phyloP scores from a whole-genome alignment of 2,329 filamentous ascomycete species.

The Colletotrichum zoysiae region DNA sequence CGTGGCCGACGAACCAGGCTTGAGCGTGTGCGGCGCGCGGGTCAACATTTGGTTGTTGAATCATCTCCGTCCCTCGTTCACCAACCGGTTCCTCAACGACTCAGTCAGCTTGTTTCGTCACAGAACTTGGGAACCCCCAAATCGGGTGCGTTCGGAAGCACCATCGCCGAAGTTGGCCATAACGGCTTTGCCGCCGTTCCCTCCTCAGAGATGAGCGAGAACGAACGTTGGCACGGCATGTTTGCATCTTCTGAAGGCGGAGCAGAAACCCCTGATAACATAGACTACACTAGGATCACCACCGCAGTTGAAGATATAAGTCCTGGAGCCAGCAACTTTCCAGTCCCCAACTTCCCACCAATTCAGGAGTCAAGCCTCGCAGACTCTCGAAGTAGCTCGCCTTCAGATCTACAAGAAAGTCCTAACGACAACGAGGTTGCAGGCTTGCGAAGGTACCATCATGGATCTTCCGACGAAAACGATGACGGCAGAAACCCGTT shows the following conservation, averaged over 20 bases:
- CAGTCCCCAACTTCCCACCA: neutral
- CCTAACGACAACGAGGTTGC: neutral
- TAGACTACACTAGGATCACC: neutral
- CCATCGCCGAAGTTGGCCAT: conserved; percentile 20
- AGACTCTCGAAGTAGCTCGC: conserved; percentile 3
- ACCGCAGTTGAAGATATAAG: conserved; percentile 7
- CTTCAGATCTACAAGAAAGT: neutral
- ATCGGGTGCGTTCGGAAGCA: conserved; percentile 18
- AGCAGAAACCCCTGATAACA: neutral
- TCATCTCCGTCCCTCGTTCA: conserved; percentile 28
- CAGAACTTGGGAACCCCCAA: neutral
- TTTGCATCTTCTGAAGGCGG: neutral
- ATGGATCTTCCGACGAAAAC: neutral
- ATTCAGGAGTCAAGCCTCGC: conserved; percentile 7
- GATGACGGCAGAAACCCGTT: neutral
- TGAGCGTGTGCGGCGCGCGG: conserved; percentile 14
- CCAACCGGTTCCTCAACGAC: conserved; percentile 37
- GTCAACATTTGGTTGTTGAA: conserved; percentile 13
- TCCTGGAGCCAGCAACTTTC: conserved; percentile 22
- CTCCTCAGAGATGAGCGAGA: conserved; percentile 9
- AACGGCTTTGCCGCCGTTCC: neutral
- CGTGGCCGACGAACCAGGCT: neutral
- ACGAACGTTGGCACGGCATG: conserved; percentile 26
- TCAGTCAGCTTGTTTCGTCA: conserved; percentile 25
- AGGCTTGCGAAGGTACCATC: neutral